Evolutionary conservation across 768 basidiomycete genomes (phyloP), one percentile per base, ranked within the genome.

Genomic region (Dentipellis fragilis): DNA sequence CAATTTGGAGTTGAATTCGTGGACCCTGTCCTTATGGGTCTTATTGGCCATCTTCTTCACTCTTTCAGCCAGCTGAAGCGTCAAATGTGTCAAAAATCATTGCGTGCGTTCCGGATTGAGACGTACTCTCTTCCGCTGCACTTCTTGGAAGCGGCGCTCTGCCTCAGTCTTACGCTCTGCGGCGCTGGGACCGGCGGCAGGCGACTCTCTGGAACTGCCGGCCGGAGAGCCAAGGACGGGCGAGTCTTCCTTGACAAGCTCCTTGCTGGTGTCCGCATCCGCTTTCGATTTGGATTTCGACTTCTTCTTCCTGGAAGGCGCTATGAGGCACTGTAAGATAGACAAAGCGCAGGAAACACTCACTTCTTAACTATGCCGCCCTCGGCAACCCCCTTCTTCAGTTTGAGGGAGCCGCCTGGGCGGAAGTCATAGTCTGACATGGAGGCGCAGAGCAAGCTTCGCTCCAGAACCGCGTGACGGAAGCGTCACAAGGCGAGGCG

Each of bases 1-100:
- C 9, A 96, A 75, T 66, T 93, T 88, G 22, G 79, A 64, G 65
- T 96, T 96, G 64, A 94, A 91, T 64, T 93, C 91, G 60, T 80
- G 83, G 38, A 96, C 93, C 45, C 93, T 85, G 58, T 96, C 93
- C 71, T 96, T 96, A 72, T 96, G 93, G 6, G 89, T 91, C 73
- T 88, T 90, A 64, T 74, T 74, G 0, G 93, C 92, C 64, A 89
- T 65, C 70, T 81, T 89, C 16, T 80, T 77, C 16, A 94, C 88
- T 62, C 80, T 82, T 58, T 83, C 80, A 21, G 79, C 78, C 48
- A 93, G 79, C 91, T 93, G 51, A 11, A 45, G n/a, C 51, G 38
- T 52, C 22, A 48, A 17, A 54, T 51, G 38, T 21, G 40, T 62
- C 51, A 52, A 47, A 56, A 54, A 49, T 35, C 50, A 57, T 37